phyloP scores from a whole-genome alignment of 345 rosid species.

The Kernera saxatilis region DNA sequence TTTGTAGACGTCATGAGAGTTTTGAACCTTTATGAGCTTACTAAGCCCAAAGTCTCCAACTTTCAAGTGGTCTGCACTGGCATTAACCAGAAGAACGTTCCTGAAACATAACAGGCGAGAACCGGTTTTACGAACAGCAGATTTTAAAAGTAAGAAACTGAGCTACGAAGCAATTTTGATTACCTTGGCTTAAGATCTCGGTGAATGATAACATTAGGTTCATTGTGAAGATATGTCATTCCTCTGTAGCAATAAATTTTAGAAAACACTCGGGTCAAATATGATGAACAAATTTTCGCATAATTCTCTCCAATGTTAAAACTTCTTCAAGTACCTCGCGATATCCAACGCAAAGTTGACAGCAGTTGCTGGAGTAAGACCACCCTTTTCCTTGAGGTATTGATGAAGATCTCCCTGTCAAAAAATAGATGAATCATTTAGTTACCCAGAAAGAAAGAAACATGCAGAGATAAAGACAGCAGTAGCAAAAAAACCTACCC shows the following conservation, averaged over 20 bases:
- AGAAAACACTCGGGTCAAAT: neutral
- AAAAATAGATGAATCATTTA: constrained; percentile 8
- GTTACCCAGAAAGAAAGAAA: constrained; percentile 1
- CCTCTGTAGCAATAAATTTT: constrained; percentile 51
- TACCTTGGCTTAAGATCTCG: constrained; percentile 95
- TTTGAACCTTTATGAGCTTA: constrained; percentile 95
- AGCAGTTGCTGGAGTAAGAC: constrained; percentile 83
- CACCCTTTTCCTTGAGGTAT: constrained; percentile 88
- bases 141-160: neutral
- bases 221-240: constrained; percentile 97
- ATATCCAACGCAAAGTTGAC: constrained; percentile 92
- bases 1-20: constrained; percentile 95
- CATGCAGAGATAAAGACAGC: constrained; percentile 1
- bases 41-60: constrained; percentile 99
- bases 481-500: constrained; percentile 48
- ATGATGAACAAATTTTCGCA: neutral
- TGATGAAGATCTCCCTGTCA: constrained; percentile 96
- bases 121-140: neutral
- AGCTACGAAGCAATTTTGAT: constrained; percentile 1
- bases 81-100: constrained; percentile 95
- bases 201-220: constrained; percentile 94
- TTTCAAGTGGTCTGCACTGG: constrained; percentile 92
- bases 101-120: constrained; percentile 31
- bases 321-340: constrained; percentile 60
- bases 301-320: neutral